These are phyloP conservation scores for Umbelopsis sp. DNA, from an alignment of 192 early-diverging fungal genomes.

Conservation along the genomic window DNA sequence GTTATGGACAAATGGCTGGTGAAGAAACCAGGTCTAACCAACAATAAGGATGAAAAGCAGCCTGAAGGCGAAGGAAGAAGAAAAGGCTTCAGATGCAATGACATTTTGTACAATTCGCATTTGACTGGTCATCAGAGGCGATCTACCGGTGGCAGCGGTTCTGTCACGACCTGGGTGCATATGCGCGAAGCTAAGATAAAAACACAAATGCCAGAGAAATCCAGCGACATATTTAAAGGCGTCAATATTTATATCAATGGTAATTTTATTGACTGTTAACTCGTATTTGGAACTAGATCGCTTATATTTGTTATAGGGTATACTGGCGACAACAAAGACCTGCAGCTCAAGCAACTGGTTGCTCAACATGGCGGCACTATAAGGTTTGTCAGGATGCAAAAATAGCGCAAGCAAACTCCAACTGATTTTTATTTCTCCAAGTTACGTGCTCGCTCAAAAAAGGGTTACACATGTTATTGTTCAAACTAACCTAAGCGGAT, in stretches of 20 bases:
- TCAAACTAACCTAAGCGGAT: not conserved
- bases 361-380: not conserved
- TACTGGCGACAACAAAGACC: constrained; percentile 8
- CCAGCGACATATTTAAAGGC: constrained; percentile 1
- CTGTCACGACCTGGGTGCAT: not conserved
- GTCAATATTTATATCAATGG: constrained; percentile 10
- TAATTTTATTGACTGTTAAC: not conserved
- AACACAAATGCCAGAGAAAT: not conserved
- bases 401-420: not conserved
- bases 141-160: not conserved
- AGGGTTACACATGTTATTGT: constrained; percentile 9
- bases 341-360: not conserved
- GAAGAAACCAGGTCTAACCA: not conserved
- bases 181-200: not conserved
- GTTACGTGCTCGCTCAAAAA: not conserved
- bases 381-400: not conserved
- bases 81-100: not conserved
- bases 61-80: not conserved
- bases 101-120: constrained; percentile 4
- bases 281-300: too few species aligned
- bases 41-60: not conserved
- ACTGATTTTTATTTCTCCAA: not conserved
- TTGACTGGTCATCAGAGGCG: constrained; percentile 9
- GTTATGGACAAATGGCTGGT: constrained; percentile 6
- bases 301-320: not conserved